Percentiles rank a stretch among this genome's conserved stretches.
phyloP scores from a whole-genome alignment of 2,329 filamentous ascomycete genomes.

The Talaromyces sp. region DNA sequence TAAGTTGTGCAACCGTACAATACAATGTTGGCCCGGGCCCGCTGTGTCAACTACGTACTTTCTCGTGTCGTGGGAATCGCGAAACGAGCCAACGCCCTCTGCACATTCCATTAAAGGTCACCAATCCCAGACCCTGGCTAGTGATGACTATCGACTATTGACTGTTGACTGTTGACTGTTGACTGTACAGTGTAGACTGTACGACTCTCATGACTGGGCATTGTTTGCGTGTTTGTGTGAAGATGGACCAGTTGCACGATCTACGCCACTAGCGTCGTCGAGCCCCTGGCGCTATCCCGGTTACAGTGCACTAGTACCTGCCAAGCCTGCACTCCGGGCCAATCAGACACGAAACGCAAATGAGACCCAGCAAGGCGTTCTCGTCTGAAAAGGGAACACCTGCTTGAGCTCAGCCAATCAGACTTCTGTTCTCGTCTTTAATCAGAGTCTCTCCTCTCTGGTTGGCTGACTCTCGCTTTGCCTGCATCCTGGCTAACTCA shows the following conservation, averaged over 20 bases:
- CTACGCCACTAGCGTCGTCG: conserved; percentile 12
- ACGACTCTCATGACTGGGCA: neutral
- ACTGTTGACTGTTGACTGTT: too few relatives aligned
- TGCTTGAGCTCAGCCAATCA: too few relatives aligned
- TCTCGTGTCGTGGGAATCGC: neutral
- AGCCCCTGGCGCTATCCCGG: conserved; percentile 17
- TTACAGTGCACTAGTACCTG: conserved; percentile 11
- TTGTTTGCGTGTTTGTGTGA: neutral
- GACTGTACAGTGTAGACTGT: too few relatives aligned
- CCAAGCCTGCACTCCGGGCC: conserved; percentile 11
- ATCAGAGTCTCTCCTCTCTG: neutral
- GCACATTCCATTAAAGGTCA: neutral
- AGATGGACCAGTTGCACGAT: neutral
- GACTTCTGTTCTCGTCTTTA: neutral
- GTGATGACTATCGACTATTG: too few relatives aligned
- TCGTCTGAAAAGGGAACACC: neutral
- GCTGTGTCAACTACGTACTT: too few relatives aligned
- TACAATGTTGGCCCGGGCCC: neutral
- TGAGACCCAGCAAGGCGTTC: conserved; percentile 11
- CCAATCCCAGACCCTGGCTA: too few relatives aligned
- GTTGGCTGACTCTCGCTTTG: neutral
- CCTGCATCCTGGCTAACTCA: neutral
- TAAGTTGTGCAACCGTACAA: neutral
- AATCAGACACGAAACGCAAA: neutral
- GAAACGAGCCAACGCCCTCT: neutral